phyloP scores from a whole-genome alignment of 805 yeast species.

The Starmerella sp. region DNA sequence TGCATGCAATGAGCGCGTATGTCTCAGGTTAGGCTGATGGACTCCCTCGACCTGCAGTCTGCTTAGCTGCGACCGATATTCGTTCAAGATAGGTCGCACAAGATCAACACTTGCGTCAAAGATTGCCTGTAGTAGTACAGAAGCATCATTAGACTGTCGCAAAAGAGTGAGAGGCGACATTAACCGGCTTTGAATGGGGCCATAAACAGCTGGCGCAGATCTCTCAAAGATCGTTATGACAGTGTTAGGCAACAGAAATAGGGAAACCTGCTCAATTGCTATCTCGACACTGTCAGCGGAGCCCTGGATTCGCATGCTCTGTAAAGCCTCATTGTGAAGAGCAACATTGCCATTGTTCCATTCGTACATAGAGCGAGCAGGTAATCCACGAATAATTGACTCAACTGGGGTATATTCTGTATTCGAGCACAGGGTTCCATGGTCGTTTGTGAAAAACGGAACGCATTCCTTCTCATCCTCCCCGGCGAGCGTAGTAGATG shows the following conservation, averaged over 20 bases:
- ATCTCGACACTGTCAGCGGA: conserved; percentile 30
- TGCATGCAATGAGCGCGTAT: conserved; percentile 43
- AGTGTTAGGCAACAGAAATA: conserved; percentile 37
- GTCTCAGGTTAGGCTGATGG: conserved; percentile 39
- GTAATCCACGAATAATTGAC: conserved; percentile 1
- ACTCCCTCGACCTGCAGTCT: conserved; percentile 44
- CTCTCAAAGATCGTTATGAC: conserved; percentile 49
- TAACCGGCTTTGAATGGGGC: conserved; percentile 41
- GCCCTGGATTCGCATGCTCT: conserved; percentile 16
- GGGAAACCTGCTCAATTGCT: conserved; percentile 46
- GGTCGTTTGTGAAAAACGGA: conserved; percentile 12
- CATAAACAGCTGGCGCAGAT: conserved; percentile 42
- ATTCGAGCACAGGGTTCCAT: conserved; percentile 13
- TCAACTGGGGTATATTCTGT: conserved; percentile 12
- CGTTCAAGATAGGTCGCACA: conserved; percentile 42
- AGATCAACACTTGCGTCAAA: conserved; percentile 46
- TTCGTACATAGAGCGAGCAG: conserved; percentile 20
- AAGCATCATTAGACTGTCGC: conserved; percentile 42
- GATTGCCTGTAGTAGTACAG: conserved; percentile 43
- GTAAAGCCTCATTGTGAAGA: conserved; percentile 12
- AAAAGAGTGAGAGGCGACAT: conserved; percentile 38
- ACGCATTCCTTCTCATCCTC: conserved; percentile 3
- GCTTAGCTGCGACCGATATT: conserved; percentile 38
- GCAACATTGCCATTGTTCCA: conserved; percentile 20
- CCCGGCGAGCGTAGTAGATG: background rate